Evolutionary conservation across 345 rosid species (phyloP), one percentile per base, ranked within the genome.

Genomic region (Punica granatum): DNA sequence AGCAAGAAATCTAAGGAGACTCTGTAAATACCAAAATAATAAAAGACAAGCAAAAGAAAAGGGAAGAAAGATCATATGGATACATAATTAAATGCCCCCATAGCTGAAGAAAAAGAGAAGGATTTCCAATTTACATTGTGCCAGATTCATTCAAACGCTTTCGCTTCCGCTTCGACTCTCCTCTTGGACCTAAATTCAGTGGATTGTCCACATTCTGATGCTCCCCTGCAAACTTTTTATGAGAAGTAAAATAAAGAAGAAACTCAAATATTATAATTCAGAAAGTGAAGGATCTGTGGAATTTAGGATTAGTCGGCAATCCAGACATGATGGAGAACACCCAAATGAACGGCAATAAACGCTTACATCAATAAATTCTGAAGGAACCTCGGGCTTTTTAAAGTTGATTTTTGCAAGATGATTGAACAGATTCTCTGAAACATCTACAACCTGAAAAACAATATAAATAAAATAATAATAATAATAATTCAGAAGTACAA

Each of bases 381-480:
- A 63, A 65, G 69, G 68, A 70, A 30, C 58, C 64, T 72, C 78
- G 48, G 70, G 67, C 49, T 84, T 88, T 69, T 76, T 76, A 74
- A 84, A 87, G 66, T 82, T 78, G 56, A 66, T 72, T 31, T 65
- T 78, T 64, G 76, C 75, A 43, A 91, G 84, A 74, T 81, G 83
- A 70, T 73, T 77, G 68, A 72, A 86, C 48, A 88, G 84, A 70
- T 63, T 68, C 68, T 86, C 86, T 65, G 96, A 80, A 74, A 91
- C 67, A 80, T 94, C 96, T 65, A 76, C 51, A 69, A 86, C 78
- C 97, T 94, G 74, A 61, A 33, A 60, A 31, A 68, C 74, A n/a
- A n/a, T 39, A 71, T 37, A 37, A 11, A 37, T 37, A 37, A 37
- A 11, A 37, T 4, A 37, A 4, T 37, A 11, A 37, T 4, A 37